Percentiles rank a stretch among this genome's conserved stretches.
These are phyloP conservation scores for Lactarius evosmus DNA, from an alignment of 768 basidiomycete species.

Conservation along the genomic window DNA sequence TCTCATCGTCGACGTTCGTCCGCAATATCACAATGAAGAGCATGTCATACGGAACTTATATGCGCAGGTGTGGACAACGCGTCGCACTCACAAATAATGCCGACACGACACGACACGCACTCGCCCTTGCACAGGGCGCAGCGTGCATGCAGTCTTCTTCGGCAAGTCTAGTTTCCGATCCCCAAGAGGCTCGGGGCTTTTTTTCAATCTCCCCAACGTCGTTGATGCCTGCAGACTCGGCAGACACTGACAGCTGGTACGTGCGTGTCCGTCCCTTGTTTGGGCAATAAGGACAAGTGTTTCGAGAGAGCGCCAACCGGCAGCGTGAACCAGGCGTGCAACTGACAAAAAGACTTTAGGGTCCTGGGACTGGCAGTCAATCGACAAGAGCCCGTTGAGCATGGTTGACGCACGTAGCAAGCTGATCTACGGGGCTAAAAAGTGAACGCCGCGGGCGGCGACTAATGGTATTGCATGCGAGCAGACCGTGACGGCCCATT, in stretches of 20 bases:
- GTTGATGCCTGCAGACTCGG: background rate
- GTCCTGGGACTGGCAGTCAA: background rate
- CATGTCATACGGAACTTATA: background rate
- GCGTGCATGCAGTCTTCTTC: conserved; percentile 1
- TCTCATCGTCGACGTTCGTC: background rate
- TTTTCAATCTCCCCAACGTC: background rate
- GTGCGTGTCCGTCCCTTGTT: conserved; percentile 7
- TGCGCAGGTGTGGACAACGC: background rate
- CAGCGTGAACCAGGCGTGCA: background rate
- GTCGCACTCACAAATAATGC: conserved; percentile 7
- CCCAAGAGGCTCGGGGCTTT: background rate
- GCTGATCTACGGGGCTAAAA: background rate
- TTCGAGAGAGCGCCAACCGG: conserved; percentile 4
- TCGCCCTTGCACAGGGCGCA: conserved; percentile 9
- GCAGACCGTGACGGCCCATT: background rate
- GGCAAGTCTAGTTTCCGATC: conserved; percentile 2
- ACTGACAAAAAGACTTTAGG: background rate
- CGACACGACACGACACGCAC: conserved; percentile 1
- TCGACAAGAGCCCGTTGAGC: conserved; percentile 1
- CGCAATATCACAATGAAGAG: background rate
- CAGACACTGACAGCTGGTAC: conserved; percentile 1
- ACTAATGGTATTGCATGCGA: background rate
- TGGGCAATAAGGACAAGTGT: background rate
- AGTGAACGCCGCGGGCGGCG: background rate
- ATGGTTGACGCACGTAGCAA: conserved; percentile 1